Evolutionary conservation across 306 rosid genomes (phyloP).

Genomic region (Sicyos edulis): DNA sequence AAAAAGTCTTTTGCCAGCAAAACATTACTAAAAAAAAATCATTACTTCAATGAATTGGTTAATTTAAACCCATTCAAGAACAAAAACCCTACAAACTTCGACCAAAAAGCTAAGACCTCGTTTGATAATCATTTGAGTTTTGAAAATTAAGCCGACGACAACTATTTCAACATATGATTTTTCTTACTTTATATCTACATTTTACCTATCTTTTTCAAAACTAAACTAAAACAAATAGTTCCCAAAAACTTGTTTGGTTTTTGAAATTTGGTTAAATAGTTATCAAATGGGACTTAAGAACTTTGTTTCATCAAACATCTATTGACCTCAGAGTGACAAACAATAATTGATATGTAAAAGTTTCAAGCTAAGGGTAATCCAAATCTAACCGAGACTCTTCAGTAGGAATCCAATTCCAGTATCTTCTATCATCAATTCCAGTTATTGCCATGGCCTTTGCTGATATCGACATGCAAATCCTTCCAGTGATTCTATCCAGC

Average conservation of each 20-base stretch:
- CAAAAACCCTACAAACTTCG: constrained; percentile 10
- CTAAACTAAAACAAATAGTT: no score
- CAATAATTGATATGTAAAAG: no score
- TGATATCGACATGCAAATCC: constrained; percentile 58
- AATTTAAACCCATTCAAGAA: constrained; percentile 3
- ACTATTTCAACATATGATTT: no score
- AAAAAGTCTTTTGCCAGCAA: background rate
- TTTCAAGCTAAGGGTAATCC: no score
- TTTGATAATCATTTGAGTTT: no score
- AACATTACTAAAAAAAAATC: constrained; percentile 3
- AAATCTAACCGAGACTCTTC: constrained; percentile 74
- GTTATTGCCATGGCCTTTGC: constrained; percentile 73
- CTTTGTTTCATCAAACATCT: background rate
- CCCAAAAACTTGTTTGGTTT: no score
- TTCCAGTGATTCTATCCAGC: constrained; percentile 74
- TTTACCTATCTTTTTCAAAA: no score
- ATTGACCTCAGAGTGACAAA: background rate
- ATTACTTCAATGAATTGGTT: background rate
- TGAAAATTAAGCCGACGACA: no score
- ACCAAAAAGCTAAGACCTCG: no score
- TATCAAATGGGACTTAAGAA: no score
- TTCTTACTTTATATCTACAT: no score
- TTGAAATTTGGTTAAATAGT: no score
- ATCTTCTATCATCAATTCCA: constrained; percentile 79
- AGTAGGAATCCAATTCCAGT: constrained; percentile 93